phyloP scores from a whole-genome alignment of 352 stramenopile species.

The Vaucheria bursata region DNA sequence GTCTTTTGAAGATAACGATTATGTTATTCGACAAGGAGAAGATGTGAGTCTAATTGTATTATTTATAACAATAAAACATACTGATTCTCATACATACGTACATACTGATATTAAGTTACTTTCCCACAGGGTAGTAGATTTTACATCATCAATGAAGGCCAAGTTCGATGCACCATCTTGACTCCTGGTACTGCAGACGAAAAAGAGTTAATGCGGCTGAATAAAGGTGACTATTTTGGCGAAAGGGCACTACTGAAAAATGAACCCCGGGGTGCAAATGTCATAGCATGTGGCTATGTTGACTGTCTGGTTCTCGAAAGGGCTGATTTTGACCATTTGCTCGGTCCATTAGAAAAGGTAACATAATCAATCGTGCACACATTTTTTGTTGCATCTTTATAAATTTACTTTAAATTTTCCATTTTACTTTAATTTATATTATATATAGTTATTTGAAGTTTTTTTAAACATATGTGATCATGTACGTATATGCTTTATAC shows the following conservation, averaged over 20 bases:
- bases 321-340: constrained; percentile 67
- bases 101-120: too few species aligned
- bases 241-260: constrained; percentile 67
- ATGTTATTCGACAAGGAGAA: constrained; percentile 72
- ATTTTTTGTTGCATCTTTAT: too few species aligned
- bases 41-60: constrained; percentile 21
- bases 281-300: constrained; percentile 66
- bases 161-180: constrained; percentile 23
- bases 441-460: too few species aligned
- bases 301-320: constrained; percentile 78
- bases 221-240: constrained; percentile 73
- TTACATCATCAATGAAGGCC: constrained; percentile 62
- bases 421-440: too few species aligned
- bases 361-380: too few species aligned
- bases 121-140: constrained; percentile 52
- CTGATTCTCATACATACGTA: too few species aligned
- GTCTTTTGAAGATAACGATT: constrained; percentile 65
- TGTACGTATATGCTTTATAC: too few species aligned
- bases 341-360: constrained; percentile 59
- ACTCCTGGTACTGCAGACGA: constrained; percentile 11
- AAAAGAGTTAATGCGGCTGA: constrained; percentile 70
- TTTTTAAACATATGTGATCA: too few species aligned
- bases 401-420: too few species aligned
- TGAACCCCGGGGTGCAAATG: constrained; percentile 68
- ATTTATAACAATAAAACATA: too few species aligned